Evolutionary conservation across 1,284 basidiomycete genomes (phyloP).

Genomic region (Coniferiporia weirii): DNA sequence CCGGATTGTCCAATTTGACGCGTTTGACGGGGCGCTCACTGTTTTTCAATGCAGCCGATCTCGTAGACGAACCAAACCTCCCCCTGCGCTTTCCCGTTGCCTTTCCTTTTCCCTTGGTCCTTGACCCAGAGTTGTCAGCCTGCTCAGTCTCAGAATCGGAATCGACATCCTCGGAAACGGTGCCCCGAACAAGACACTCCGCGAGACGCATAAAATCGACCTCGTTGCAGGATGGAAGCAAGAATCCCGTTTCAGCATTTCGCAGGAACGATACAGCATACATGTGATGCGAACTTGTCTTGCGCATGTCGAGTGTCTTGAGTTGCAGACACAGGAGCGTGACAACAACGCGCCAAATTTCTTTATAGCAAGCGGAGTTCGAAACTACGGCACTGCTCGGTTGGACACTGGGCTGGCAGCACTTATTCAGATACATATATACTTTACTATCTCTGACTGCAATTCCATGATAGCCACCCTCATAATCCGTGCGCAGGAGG

Average conservation of each 20-base stretch:
- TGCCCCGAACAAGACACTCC: conserved; percentile 1
- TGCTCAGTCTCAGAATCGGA: conserved; percentile 6
- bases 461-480: too few species aligned
- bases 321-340: too few species aligned
- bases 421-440: too few species aligned
- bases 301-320: conserved; percentile 1
- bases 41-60: background rate
- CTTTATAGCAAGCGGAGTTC: too few species aligned
- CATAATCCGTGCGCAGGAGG: too few species aligned
- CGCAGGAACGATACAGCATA: conserved; percentile 1
- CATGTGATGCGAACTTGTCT: conserved; percentile 4
- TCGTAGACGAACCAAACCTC: background rate
- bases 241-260: background rate
- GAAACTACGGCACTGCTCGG: too few species aligned
- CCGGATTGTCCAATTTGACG: background rate
- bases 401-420: too few species aligned
- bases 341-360: too few species aligned
- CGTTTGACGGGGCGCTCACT: background rate
- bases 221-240: background rate
- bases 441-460: too few species aligned
- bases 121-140: background rate
- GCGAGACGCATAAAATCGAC: conserved; percentile 12
- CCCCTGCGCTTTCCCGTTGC: background rate
- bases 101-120: conserved; percentile 7
- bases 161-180: background rate